Percentiles rank a stretch among this genome's conserved stretches.
These are phyloP conservation scores for Fusarium cicatricum DNA, from an alignment of 2,329 filamentous ascomycete species.

Conservation along the genomic window DNA sequence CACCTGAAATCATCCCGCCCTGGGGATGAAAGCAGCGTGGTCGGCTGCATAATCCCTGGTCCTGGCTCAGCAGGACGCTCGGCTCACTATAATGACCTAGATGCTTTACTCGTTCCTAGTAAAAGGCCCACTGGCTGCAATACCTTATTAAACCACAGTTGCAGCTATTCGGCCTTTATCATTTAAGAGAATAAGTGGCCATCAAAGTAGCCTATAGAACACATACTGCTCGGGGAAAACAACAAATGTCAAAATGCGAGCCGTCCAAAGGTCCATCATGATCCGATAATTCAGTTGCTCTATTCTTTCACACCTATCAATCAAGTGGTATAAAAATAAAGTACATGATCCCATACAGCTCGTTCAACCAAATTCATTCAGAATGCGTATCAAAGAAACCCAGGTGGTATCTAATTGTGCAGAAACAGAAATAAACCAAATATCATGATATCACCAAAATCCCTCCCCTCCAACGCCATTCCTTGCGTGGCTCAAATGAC, in stretches of 20 bases:
- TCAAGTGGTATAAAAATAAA: slow-evolving; percentile 8
- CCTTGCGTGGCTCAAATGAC: slow-evolving; percentile 8
- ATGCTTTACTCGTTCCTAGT: too few species aligned
- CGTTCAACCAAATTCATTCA: slow-evolving; percentile 16
- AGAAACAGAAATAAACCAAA: slow-evolving; percentile 24
- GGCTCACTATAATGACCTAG: too few species aligned
- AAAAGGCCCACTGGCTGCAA: too few species aligned
- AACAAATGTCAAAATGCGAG: too few species aligned
- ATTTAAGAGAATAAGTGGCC: too few species aligned
- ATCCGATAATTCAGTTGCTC: background rate
- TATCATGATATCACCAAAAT: slow-evolving; percentile 11
- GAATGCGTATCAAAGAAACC: slow-evolving; percentile 23
- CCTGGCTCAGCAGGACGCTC: background rate
- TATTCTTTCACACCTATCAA: slow-evolving; percentile 1
- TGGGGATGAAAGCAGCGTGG: background rate
- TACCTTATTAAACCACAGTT: too few species aligned
- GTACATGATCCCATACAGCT: slow-evolving; percentile 6
- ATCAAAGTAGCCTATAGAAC: too few species aligned
- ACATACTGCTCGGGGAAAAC: too few species aligned
- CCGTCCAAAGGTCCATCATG: too few species aligned
- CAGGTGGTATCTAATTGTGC: slow-evolving; percentile 37
- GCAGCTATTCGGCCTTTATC: too few species aligned
- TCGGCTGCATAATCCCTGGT: background rate
- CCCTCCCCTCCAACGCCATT: slow-evolving; percentile 21
- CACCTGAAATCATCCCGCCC: slow-evolving; percentile 1